Evolutionary conservation across 164 flowering plant genomes (phyloP).

Genomic region (Piper longum): DNA sequence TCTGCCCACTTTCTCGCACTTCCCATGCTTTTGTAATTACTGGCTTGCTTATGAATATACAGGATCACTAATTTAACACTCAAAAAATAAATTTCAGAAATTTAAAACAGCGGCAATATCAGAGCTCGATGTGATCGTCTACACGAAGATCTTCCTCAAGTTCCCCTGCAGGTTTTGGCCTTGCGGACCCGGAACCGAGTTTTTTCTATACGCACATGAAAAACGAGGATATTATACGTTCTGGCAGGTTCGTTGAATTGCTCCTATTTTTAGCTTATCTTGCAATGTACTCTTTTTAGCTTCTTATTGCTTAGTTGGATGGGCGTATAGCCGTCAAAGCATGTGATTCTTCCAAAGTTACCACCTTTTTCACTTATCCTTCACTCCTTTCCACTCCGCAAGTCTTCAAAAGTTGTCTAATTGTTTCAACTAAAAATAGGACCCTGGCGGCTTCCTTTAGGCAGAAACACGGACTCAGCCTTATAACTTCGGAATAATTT

Average conservation of each 20-base stretch:
- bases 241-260: constrained; percentile 71
- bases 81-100: constrained; percentile 26
- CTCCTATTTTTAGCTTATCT: not conserved
- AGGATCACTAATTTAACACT: not conserved
- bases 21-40: not conserved
- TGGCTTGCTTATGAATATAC: not conserved
- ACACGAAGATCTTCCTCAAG: constrained; percentile 87
- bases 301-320: not conserved
- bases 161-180: constrained; percentile 88
- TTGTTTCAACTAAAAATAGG: too few species aligned
- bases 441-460: too few species aligned
- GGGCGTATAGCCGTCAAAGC: not conserved
- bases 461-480: too few species aligned
- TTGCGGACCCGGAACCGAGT: constrained; percentile 66
- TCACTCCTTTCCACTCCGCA: too few species aligned
- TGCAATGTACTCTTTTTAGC: not conserved
- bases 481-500: too few species aligned
- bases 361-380: too few species aligned
- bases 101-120: constrained; percentile 78
- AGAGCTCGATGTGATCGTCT: constrained; percentile 73
- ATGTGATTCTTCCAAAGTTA: too few species aligned
- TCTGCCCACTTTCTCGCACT: not conserved
- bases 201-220: constrained; percentile 88
- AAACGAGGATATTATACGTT: constrained; percentile 90
- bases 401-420: too few species aligned